Base-by-base conservation (phyloP, 164 flowering plant genomes). In the Dillenia turbinata region DNA sequence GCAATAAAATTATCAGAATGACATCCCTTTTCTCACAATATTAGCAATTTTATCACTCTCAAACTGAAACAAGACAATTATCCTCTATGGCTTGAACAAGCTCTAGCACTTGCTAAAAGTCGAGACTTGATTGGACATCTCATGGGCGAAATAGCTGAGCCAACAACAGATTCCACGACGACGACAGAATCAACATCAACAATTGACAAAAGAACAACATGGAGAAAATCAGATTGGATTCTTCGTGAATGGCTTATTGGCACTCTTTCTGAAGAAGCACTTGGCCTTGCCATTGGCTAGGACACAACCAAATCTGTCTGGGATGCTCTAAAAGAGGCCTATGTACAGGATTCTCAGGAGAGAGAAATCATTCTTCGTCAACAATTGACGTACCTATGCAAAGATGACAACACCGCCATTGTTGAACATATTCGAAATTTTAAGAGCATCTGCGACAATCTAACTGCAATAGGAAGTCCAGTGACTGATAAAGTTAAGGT, bases 121-220 rank as follows among this genome's bases (percentile, higher is more conserved):
- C 61, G 56, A 57, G 67, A 64, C n/a, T 13, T 57, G 26, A 14
- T 40, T 10, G 61, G 55, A 1, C 55, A 8, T n/a, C 67, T 64
- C 47, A 50, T 47, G 1, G n/a, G 55, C 0, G 56, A 40, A 40
- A 10, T 2, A 9, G 8, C 46, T 4, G 16, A 9, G 19, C 59
- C 59, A 56, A 9, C 12, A 14, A 43, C 12, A 47, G 9, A 40
- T 47, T 12, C 59, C 33, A 26, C 33, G 5, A 26, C 33, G 4
- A 16, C 1, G 2, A 24, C 6, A 22, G 40, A 16, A 26, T 26
- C 33, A 26, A 26, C 33, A 26, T 26, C 33, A 26, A 2, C 3
- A 26, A 5, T 11, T 6, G 19, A 1, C n/a, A n/a, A 19, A 54
- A 54, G 22, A 19, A 19, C 44, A 16, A 10, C n/a, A 33, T 56